phyloP scores from a whole-genome alignment of 306 rosid genomes.

The Medicago truncatula region DNA sequence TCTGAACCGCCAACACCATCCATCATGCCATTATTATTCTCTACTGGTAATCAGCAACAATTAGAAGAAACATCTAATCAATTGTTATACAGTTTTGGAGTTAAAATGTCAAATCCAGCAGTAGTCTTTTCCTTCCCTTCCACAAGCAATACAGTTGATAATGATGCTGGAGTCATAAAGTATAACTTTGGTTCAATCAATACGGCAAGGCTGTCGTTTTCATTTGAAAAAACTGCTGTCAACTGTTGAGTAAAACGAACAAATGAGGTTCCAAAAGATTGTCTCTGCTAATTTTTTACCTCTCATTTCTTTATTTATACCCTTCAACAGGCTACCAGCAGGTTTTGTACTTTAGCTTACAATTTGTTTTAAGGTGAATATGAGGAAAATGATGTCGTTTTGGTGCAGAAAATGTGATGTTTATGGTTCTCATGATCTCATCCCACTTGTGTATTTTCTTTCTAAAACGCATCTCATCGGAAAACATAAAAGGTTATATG shows the following conservation, averaged over 20 bases:
- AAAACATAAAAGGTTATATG: too few species aligned
- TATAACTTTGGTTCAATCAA: constrained; percentile 74
- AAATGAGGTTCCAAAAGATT: constrained; percentile 6
- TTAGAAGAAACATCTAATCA: constrained; percentile 45
- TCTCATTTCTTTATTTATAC: constrained; percentile 16
- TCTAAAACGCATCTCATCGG: too few species aligned
- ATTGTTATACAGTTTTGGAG: constrained; percentile 68
- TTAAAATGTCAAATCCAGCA: constrained; percentile 51
- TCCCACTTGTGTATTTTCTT: too few species aligned
- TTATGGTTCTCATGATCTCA: too few species aligned
- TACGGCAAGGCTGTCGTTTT: constrained; percentile 60
- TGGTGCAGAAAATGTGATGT: too few species aligned
- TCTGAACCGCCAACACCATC: constrained; percentile 89
- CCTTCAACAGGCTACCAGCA: not conserved
- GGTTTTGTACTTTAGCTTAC: not conserved
- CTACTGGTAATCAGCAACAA: constrained; percentile 46
- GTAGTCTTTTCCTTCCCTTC: constrained; percentile 80
- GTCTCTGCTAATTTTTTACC: not conserved
- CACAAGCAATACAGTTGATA: constrained; percentile 51
- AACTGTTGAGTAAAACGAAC: constrained; percentile 49
- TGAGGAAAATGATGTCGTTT: not conserved
- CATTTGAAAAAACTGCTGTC: constrained; percentile 58
- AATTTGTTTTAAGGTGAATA: constrained; percentile 10
- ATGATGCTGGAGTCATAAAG: constrained; percentile 56
- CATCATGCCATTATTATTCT: constrained; percentile 59